phyloP scores from a whole-genome alignment of 805 yeast genomes.

The Candida tallmaniae region DNA sequence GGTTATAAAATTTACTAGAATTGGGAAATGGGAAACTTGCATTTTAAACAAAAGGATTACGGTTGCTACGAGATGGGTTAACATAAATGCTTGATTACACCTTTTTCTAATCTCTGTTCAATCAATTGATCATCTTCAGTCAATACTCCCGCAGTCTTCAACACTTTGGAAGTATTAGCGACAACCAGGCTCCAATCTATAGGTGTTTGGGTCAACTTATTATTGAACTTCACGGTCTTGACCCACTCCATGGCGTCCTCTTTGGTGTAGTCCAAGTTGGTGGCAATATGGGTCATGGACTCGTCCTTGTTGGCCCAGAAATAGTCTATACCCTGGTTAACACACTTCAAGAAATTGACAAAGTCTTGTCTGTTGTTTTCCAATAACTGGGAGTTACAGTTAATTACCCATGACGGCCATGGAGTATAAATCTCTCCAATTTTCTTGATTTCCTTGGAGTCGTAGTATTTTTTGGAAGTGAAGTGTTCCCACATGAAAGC shows the following conservation, averaged over 20 bases:
- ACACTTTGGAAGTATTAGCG: constrained; percentile 50
- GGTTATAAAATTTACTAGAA: too few relatives aligned
- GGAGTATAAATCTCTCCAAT: constrained; percentile 91
- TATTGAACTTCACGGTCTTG: constrained; percentile 64
- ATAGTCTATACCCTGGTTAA: constrained; percentile 65
- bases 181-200: constrained; percentile 49
- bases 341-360: constrained; percentile 44
- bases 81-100: constrained; percentile 5
- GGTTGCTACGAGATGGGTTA: too few relatives aligned
- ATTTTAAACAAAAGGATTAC: too few relatives aligned
- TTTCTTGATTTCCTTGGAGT: constrained; percentile 68
- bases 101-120: constrained; percentile 22
- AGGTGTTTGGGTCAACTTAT: constrained; percentile 30
- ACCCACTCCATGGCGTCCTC: constrained; percentile 83
- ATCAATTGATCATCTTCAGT: constrained; percentile 24
- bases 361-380: constrained; percentile 18
- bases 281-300: constrained; percentile 59
- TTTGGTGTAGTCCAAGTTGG: constrained; percentile 67
- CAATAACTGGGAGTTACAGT: constrained; percentile 41
- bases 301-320: constrained; percentile 59
- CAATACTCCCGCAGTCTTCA: constrained; percentile 62
- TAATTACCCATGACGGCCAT: constrained; percentile 93
- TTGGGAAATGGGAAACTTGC: too few relatives aligned
- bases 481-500: constrained; percentile 97
- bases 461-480: constrained; percentile 83